Percentiles rank a stretch among this genome's conserved stretches.
phyloP scores from a whole-genome alignment of 2,329 filamentous ascomycete genomes.

The Hirsutella rhossiliensis region DNA sequence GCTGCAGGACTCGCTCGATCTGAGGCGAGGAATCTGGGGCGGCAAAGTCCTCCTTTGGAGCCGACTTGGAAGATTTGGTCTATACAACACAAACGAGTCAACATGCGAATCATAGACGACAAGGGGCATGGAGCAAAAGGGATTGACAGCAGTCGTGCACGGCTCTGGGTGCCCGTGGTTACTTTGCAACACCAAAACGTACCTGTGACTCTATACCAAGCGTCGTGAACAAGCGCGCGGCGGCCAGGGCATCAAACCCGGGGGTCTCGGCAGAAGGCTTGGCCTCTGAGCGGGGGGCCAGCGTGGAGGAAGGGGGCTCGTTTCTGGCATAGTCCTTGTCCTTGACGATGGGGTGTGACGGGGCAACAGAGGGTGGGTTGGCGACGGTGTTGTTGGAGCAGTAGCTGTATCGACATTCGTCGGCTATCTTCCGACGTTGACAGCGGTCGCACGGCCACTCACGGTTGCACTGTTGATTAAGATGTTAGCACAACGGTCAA shows the following conservation, averaged over 20 bases:
- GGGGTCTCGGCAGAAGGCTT: constrained; percentile 1
- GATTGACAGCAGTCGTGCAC: too few relatives aligned
- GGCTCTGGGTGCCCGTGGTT: too few relatives aligned
- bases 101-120: not conserved
- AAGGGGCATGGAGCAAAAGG: not conserved
- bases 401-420: constrained; percentile 15
- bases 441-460: constrained; percentile 21
- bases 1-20: constrained; percentile 11
- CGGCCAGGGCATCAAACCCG: constrained; percentile 9
- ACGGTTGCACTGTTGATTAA: constrained; percentile 14
- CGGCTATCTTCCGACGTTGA: constrained; percentile 16
- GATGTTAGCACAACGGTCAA: not conserved
- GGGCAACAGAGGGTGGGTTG: not conserved
- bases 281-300: not conserved
- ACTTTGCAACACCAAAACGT: not conserved
- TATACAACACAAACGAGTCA: not conserved
- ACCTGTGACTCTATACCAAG: constrained; percentile 9
- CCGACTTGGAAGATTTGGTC: constrained; percentile 5
- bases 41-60: constrained; percentile 8
- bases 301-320: not conserved
- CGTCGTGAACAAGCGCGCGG: constrained; percentile 10
- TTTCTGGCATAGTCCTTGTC: constrained; percentile 1
- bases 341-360: not conserved
- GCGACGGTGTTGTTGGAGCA: not conserved
- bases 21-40: constrained; percentile 9